Conservation (phyloP, 768 basidiomycete species). For the Tephrocybe sp. region DNA sequence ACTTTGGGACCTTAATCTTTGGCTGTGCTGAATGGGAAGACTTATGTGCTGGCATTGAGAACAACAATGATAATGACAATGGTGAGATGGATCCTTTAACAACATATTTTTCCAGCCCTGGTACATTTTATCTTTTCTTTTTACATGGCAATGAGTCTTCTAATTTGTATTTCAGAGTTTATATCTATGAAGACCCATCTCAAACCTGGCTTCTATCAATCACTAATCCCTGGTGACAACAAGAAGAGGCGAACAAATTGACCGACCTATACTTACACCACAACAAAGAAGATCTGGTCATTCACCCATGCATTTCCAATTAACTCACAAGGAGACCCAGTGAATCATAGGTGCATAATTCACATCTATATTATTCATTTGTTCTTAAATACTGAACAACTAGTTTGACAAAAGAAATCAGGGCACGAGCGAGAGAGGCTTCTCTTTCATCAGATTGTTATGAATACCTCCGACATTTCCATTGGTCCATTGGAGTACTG, state of each 20-base stretch:
- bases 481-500: slow-evolving; percentile 23
- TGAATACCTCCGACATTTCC: slow-evolving; percentile 10
- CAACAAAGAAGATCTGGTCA: slow-evolving; percentile 4
- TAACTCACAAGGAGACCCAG: neutral
- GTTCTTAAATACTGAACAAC: too few species aligned
- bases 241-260: neutral
- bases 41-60: neutral
- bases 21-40: neutral
- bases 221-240: neutral
- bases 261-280: neutral
- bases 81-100: neutral
- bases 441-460: slow-evolving; percentile 14
- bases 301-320: neutral
- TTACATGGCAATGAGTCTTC: too few species aligned
- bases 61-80: too few species aligned
- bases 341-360: too few species aligned
- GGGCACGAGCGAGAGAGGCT: neutral
- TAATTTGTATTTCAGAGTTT: too few species aligned
- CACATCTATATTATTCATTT: too few species aligned
- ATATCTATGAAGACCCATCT: neutral
- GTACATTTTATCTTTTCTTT: too few species aligned
- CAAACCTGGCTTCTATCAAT: neutral
- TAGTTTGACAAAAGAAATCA: neutral
- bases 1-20: neutral
- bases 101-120: neutral